Percentiles rank a stretch among this genome's conserved stretches.
Conservation (phyloP, 2,329 filamentous ascomycete species). For the Penicillium sp. region DNA sequence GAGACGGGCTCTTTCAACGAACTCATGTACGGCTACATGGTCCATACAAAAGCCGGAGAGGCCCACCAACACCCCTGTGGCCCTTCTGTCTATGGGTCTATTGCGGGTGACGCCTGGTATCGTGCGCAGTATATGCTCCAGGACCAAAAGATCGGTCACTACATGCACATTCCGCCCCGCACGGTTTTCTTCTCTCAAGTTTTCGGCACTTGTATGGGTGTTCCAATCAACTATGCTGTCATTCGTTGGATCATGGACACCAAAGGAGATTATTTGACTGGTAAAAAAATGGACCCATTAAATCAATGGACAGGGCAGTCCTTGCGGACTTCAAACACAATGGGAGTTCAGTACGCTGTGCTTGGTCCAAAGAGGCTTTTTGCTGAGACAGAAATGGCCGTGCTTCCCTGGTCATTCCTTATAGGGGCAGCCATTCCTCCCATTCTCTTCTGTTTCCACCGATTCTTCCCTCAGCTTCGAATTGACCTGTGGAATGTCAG, state of each 20-base stretch:
- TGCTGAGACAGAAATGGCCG: conserved; percentile 21
- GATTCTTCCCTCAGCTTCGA: conserved; percentile 46
- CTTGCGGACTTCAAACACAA: conserved; percentile 45
- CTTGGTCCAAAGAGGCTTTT: conserved; percentile 37
- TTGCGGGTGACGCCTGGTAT: conserved; percentile 56
- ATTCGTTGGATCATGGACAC: conserved; percentile 53
- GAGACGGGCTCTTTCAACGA: conserved; percentile 54
- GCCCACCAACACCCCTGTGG: conserved; percentile 51
- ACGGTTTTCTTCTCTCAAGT: conserved; percentile 55
- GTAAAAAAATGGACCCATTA: conserved; percentile 45
- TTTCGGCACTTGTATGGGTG: conserved; percentile 50
- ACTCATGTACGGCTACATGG: conserved; percentile 53
- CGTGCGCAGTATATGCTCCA: conserved; percentile 51
- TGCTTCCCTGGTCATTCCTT: conserved; percentile 28
- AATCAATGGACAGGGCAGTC: conserved; percentile 55
- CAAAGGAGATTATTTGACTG: conserved; percentile 50
- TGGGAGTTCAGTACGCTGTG: conserved; percentile 53
- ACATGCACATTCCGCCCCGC: conserved; percentile 54
- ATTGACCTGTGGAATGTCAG: conserved; percentile 54
- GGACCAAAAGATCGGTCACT: conserved; percentile 57
- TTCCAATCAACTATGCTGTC: conserved; percentile 55
- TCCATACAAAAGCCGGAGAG: conserved; percentile 40
- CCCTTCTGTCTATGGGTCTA: conserved; percentile 50
- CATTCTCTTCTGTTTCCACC: conserved; percentile 45
- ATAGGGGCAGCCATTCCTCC: conserved; percentile 25